These are phyloP conservation scores for Pisolithus marmoratus DNA, from an alignment of 768 basidiomycete genomes.

Conservation along the genomic window DNA sequence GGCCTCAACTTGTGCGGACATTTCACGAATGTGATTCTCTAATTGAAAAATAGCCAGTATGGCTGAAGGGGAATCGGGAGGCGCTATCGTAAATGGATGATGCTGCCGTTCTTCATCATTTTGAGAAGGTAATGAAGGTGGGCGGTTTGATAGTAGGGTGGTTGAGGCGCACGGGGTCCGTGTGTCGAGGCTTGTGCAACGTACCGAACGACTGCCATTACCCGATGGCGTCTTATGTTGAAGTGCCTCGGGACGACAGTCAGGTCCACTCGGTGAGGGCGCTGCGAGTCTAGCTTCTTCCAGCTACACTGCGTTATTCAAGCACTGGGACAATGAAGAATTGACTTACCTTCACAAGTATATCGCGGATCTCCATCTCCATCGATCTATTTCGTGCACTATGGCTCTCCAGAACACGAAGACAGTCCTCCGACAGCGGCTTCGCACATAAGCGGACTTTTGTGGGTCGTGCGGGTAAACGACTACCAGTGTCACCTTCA, in stretches of 20 bases:
- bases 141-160: too few relatives aligned
- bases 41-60: slow-evolving; percentile 25
- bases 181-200: neutral
- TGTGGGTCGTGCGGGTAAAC: neutral
- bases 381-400: slow-evolving; percentile 35
- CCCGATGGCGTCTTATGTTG: neutral
- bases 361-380: too few relatives aligned
- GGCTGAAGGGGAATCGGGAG: slow-evolving; percentile 5
- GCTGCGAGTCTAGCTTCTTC: slow-evolving; percentile 14
- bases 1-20: slow-evolving; percentile 31
- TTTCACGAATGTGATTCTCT: slow-evolving; percentile 30
- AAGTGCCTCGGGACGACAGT: neutral
- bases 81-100: neutral
- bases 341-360: slow-evolving; percentile 31
- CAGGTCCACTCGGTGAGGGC: slow-evolving; percentile 1
- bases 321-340: neutral
- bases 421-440: slow-evolving; percentile 32
- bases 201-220: neutral
- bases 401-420: slow-evolving; percentile 35
- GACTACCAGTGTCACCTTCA: neutral
- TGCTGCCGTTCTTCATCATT: neutral
- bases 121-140: neutral
- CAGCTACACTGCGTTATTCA: slow-evolving; percentile 9
- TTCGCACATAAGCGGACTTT: slow-evolving; percentile 11
- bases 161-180: neutral